A percentile compares a stretch with the other conserved stretches of the same genome.
These are phyloP conservation scores for Paecilomyces formosus DNA, from an alignment of 2,329 filamentous ascomycete genomes.

Conservation along the genomic window DNA sequence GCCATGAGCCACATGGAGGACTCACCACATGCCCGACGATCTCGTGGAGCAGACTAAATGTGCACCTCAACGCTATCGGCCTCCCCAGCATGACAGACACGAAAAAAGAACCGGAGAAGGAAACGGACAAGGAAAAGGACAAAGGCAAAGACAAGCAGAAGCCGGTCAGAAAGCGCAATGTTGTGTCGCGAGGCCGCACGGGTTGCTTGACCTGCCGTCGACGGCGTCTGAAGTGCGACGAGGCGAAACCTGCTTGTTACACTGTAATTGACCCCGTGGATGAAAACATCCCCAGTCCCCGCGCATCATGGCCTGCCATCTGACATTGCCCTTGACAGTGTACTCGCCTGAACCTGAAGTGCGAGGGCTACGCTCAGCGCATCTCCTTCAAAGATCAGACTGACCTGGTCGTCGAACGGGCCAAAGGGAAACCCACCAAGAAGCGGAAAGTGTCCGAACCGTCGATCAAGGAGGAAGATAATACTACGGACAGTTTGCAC, in stretches of 20 bases:
- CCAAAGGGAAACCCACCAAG: neutral
- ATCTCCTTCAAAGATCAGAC: slow-evolving; percentile 12
- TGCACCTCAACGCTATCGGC: neutral
- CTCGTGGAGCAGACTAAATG: neutral
- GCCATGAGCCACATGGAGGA: neutral
- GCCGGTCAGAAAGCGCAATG: slow-evolving; percentile 9
- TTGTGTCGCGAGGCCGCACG: slow-evolving; percentile 11
- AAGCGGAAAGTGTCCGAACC: neutral
- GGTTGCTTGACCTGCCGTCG: slow-evolving; percentile 10
- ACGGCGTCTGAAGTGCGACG: slow-evolving; percentile 9
- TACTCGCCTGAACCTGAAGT: slow-evolving; percentile 5
- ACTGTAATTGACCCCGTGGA: slow-evolving; percentile 3
- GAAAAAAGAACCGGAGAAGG: neutral
- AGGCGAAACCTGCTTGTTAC: slow-evolving; percentile 9
- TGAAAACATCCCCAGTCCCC: neutral
- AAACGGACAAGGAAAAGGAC: neutral
- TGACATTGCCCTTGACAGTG: slow-evolving; percentile 4
- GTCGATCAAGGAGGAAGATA: neutral
- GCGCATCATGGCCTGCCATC: neutral
- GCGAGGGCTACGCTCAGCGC: slow-evolving; percentile 10
- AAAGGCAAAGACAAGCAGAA: neutral
- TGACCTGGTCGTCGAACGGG: slow-evolving; percentile 6
- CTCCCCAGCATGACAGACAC: neutral
- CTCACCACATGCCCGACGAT: neutral
- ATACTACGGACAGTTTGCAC: neutral